Evolutionary conservation across 129 eudicot genomes (phyloP).

Genomic region (Escallonia rubra): DNA sequence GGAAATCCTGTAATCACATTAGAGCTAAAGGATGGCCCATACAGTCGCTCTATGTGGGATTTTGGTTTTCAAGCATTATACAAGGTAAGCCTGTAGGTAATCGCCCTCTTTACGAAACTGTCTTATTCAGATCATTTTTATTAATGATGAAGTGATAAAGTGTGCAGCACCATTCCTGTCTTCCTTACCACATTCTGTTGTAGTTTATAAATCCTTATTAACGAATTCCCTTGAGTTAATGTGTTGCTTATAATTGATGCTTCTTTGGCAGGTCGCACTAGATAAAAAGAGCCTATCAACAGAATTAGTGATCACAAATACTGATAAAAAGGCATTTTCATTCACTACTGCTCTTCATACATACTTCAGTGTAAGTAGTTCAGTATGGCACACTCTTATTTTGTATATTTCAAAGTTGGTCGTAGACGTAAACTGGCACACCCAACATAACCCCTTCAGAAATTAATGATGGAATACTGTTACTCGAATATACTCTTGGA

Average conservation of each 20-base stretch:
- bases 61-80: constrained; percentile 81
- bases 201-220: not conserved
- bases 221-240: not conserved
- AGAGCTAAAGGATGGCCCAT: constrained; percentile 76
- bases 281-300: constrained; percentile 76
- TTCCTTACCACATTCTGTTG: not conserved
- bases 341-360: constrained; percentile 93
- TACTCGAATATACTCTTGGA: too few relatives aligned
- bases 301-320: constrained; percentile 72
- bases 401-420: too few relatives aligned
- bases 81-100: constrained; percentile 43
- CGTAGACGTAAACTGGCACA: too few relatives aligned
- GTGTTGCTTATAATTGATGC: not conserved
- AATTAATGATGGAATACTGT: too few relatives aligned
- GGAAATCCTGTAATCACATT: constrained; percentile 70
- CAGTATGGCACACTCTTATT: too few relatives aligned
- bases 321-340: constrained; percentile 65
- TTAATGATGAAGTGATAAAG: too few relatives aligned
- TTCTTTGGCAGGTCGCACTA: constrained; percentile 62
- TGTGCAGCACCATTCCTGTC: not conserved
- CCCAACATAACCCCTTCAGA: too few relatives aligned
- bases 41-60: constrained; percentile 97
- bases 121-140: not conserved
- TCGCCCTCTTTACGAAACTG: not conserved
- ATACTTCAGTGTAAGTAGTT: constrained; percentile 72